A percentile compares a stretch with the other conserved stretches of the same genome.
These are phyloP conservation scores for Paraphoma sp. DNA, from an alignment of 2,329 filamentous ascomycete genomes.

Conservation along the genomic window DNA sequence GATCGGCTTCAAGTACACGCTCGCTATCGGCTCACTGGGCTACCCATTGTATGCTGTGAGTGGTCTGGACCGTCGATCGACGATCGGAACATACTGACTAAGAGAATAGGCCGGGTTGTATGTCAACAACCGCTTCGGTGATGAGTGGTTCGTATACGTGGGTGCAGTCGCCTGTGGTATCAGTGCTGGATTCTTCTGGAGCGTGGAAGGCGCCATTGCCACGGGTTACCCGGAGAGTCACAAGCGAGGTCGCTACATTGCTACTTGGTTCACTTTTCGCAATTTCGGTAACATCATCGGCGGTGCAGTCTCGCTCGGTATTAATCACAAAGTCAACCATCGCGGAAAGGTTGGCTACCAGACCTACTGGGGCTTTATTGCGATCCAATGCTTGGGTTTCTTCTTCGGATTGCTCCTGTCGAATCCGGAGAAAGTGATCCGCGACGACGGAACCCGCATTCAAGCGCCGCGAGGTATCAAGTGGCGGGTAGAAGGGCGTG, in stretches of 20 bases:
- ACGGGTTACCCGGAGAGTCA: slow-evolving; percentile 23
- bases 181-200: slow-evolving; percentile 32
- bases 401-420: slow-evolving; percentile 53
- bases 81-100: not conserved
- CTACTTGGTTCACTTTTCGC: slow-evolving; percentile 21
- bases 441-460: slow-evolving; percentile 48
- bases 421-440: slow-evolving; percentile 53
- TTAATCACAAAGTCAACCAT: slow-evolving; percentile 53
- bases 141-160: slow-evolving; percentile 29
- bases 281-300: slow-evolving; percentile 23
- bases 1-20: slow-evolving; percentile 24
- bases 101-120: slow-evolving; percentile 38
- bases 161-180: slow-evolving; percentile 30
- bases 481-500: slow-evolving; percentile 40
- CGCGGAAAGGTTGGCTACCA: slow-evolving; percentile 55
- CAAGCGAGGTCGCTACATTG: slow-evolving; percentile 19
- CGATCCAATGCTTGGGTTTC: slow-evolving; percentile 54
- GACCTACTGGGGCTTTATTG: slow-evolving; percentile 49
- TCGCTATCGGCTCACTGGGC: slow-evolving; percentile 45
- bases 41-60: slow-evolving; percentile 43
- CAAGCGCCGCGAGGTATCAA: slow-evolving; percentile 33
- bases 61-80: not conserved
- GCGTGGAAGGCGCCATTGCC: slow-evolving; percentile 35
- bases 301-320: slow-evolving; percentile 22
- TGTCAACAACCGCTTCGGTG: slow-evolving; percentile 42